Conservation (phyloP, 1,284 basidiomycete species). For the Schizophyllum commune region DNA sequence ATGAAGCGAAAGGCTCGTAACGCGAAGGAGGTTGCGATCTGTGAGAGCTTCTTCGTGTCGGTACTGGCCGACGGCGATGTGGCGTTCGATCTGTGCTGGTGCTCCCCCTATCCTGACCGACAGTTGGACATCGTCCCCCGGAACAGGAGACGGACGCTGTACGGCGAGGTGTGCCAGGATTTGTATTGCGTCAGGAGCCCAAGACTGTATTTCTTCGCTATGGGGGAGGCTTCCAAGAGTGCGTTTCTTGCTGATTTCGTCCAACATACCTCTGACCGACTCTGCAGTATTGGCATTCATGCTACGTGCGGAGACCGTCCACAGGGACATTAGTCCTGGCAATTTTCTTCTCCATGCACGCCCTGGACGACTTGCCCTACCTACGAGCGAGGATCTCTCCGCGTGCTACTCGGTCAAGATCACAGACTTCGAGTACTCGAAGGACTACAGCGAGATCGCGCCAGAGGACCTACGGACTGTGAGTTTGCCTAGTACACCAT, state of each 20-base stretch:
- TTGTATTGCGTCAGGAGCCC: background rate
- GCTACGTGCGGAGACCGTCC: background rate
- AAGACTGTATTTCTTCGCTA: background rate
- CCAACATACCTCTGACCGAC: background rate
- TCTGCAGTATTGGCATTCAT: background rate
- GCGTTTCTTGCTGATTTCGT: background rate
- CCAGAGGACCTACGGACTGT: background rate
- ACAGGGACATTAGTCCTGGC: background rate
- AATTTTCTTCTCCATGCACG: background rate
- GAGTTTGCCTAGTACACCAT: background rate
- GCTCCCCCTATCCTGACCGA: background rate
- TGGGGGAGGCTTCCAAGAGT: background rate
- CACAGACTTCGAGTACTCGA: background rate
- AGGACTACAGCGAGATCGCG: background rate
- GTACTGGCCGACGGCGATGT: background rate
- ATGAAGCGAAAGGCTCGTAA: background rate
- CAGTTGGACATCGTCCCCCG: background rate
- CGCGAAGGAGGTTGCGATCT: background rate
- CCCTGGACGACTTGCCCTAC: too few species aligned
- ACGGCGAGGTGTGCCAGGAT: background rate
- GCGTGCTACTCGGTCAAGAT: background rate
- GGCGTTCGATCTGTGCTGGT: background rate
- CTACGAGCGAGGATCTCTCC: background rate
- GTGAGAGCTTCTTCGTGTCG: background rate
- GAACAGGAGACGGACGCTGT: background rate